Evolutionary conservation across 148 eudicot species (phyloP), one percentile per base, ranked within the genome.

Genomic region (Rhododendron mucronatum): DNA sequence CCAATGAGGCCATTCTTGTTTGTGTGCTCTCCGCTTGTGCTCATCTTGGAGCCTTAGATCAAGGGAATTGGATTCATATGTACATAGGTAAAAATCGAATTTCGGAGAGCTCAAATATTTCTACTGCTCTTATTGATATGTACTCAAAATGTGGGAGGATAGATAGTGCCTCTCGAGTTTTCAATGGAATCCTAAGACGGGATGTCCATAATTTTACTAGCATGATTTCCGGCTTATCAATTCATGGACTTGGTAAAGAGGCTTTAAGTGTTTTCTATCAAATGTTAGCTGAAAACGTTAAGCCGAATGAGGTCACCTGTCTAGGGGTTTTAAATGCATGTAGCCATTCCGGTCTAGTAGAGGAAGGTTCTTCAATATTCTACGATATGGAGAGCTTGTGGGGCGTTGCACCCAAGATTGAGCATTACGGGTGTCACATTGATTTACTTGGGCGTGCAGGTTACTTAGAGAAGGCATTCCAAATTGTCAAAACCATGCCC

Each of bases 11-110:
- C 48, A 77, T 88, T 41, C 78, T 92, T 81, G 93, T 92, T 82
- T 93, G 92, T 89, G 93, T 90, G 59, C 86, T 92, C 65, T 90
- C 94, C 3, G 93, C 94, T 3, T 92, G 93, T 90, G 92, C 94
- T 88, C 90, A 88, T 87, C 90, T 90, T 85, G 92, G 94, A 30
- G 93, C 93, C 30, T 88, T 91, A 69, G 92, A 90, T 87, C 92
- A 87, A 67, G 94, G 94, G 48, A 87, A 79, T 39, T 89, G 92
- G 91, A 87, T 91, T 84, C 88, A 88, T 88, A 84, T 33, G 37
- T 91, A 91, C 63, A 76, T 91, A 81, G 83, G 87, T 69, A 89
- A 83, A 77, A 86, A 61, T 50, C 75, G 73, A n/a, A 84, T 93
- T 48, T 3, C 82, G 1, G 67, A 67, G 84, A 90, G 88, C 82